Conservation (phyloP, 257 asterid genomes). For the Linderniella brevidens region DNA sequence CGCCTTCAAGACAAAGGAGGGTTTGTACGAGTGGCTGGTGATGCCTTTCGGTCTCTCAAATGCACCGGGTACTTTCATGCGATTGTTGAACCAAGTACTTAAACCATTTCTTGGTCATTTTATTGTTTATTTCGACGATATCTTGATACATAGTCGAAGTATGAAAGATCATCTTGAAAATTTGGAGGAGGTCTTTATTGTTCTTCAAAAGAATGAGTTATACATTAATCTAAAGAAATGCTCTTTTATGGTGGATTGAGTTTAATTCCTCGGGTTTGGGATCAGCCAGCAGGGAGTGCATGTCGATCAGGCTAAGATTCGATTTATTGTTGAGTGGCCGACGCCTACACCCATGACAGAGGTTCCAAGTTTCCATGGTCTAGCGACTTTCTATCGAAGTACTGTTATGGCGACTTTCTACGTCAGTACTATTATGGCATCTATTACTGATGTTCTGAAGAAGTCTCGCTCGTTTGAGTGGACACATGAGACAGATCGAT, state of each 20-base stretch:
- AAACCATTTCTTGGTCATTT: not conserved
- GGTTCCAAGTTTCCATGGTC: too few species aligned
- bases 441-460: too few species aligned
- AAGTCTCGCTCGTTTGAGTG: too few species aligned
- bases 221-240: not conserved
- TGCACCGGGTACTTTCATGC: slow-evolving; percentile 1
- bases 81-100: not conserved
- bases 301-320: too few species aligned
- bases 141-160: not conserved
- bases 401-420: too few species aligned
- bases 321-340: too few species aligned
- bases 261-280: not conserved
- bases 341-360: too few species aligned
- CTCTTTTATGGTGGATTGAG: not conserved
- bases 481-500: too few species aligned
- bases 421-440: too few species aligned
- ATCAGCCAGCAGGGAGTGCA: too few species aligned
- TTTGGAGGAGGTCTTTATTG: not conserved
- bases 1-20: slow-evolving; percentile 1
- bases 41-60: not conserved
- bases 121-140: slow-evolving; percentile 1
- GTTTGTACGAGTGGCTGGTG: not conserved
- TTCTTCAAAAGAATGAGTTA: not conserved
- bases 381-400: too few species aligned
- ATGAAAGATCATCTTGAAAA: not conserved